phyloP scores from a whole-genome alignment of 2,329 filamentous ascomycete genomes.

The Ascochyta clinopodiicola region DNA sequence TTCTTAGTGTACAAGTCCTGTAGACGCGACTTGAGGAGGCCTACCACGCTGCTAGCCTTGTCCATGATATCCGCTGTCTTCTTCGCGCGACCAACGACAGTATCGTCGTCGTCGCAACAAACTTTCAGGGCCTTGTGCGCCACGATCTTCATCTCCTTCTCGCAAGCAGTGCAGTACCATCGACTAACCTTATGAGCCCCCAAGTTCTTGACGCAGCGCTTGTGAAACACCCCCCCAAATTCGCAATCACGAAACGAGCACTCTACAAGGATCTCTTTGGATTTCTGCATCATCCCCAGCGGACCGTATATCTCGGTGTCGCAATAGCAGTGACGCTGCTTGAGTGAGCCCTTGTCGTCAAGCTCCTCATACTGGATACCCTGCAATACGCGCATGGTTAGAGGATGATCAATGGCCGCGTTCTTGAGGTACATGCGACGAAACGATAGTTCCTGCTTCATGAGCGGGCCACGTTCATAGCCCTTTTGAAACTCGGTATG shows the following conservation, averaged over 20 bases:
- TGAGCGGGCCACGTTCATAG: conserved; percentile 17
- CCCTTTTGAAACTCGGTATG: conserved; percentile 16
- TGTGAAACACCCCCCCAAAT: conserved; percentile 28
- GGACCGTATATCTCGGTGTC: not conserved
- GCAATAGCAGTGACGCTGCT: conserved; percentile 40
- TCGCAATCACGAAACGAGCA: conserved; percentile 30
- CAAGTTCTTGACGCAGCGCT: conserved; percentile 28
- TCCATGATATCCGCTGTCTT: not conserved
- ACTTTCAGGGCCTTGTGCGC: conserved; percentile 14
- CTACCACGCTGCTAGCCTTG: not conserved
- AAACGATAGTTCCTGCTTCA: conserved; percentile 27
- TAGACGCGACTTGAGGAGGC: not conserved
- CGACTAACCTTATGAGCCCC: conserved; percentile 25
- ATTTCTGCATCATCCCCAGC: not conserved
- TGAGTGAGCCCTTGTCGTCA: not conserved
- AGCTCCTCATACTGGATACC: conserved; percentile 13
- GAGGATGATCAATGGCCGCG: conserved; percentile 10
- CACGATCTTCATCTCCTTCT: conserved; percentile 20
- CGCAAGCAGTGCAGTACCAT: conserved; percentile 37
- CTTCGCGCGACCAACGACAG: not conserved
- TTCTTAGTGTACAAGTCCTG: not conserved
- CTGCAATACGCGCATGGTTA: conserved; percentile 13
- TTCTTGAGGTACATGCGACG: conserved; percentile 22
- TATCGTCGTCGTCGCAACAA: not conserved
- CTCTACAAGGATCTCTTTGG: conserved; percentile 6